Base-by-base conservation (phyloP, 345 rosid genomes). In the Barbarea vulgaris region DNA sequence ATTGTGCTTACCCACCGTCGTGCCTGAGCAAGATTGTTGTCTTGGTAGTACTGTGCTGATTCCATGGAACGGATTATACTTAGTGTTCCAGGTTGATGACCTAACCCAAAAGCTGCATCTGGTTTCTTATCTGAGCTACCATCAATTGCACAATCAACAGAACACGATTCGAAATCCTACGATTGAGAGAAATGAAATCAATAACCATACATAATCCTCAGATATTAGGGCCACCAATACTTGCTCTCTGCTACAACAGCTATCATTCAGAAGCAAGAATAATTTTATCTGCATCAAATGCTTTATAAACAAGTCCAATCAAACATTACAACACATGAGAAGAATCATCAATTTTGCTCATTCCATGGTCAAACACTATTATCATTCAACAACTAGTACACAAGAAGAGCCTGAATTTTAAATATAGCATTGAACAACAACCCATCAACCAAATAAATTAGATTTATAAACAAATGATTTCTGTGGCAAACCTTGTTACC, bases 1-100 rank as follows among this genome's bases (percentile, higher is more conserved):
- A 77, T 74, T 68, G 85, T 85, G 92, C 95, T 90, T 90, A 94
- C 97, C 96, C 93, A 94, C 97, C 97, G 88, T 87, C 96, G 87
- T 83, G 98, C 97, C 33, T 64, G 76, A 68, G 60, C 85, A 74
- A 94, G 64, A 83, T 85, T 74, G 70, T 94, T 94, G 51, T 86
- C 84, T 52, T 74, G 19, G 81, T 87, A 94, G 75, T 94, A 91
- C 24, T 78, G 79, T 50, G 98, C 81, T 41, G 98, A 88, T 81
- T 94, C 98, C 97, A 94, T 94, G n/a, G 97, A 94, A 64, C 91
- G 87, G 50, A 81, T 87, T 56, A 94, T 86, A 68, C 79, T 36
- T 58, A 83, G 77, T 57, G 81, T 73, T 83, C 85, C 88, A 67
- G 61, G 67, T 37, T 67, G 19, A 37, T 79, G 77, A 61, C 80